phyloP scores from a whole-genome alignment of 2,329 filamentous ascomycete species.

The Trichoderma semiorbis region DNA sequence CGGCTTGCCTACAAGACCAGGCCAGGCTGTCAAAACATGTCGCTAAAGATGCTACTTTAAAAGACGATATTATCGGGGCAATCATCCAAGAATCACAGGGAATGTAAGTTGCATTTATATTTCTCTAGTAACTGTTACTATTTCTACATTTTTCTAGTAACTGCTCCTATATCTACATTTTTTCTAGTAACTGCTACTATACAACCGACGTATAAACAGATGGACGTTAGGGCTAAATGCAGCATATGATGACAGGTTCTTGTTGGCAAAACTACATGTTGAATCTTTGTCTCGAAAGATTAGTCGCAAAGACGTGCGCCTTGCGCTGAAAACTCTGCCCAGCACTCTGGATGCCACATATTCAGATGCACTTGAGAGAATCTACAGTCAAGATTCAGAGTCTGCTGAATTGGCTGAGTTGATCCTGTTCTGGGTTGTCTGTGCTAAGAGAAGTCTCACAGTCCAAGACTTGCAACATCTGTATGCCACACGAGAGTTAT shows the following conservation, averaged over 20 bases:
- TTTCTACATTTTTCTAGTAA: too few relatives aligned
- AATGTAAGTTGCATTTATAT: background rate
- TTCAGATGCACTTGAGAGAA: background rate
- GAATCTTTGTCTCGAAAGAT: background rate
- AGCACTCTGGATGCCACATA: background rate
- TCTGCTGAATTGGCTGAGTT: conserved; percentile 3
- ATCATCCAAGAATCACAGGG: conserved; percentile 1
- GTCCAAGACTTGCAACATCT: conserved; percentile 9
- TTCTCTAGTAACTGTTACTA: too few relatives aligned
- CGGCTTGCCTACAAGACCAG: background rate
- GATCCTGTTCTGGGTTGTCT: conserved; percentile 8
- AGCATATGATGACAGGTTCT: background rate
- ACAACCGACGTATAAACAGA: too few relatives aligned
- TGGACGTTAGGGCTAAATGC: background rate
- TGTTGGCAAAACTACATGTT: background rate
- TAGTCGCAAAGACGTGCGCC: background rate
- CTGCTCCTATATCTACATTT: too few relatives aligned
- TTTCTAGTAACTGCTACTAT: too few relatives aligned
- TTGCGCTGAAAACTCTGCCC: background rate
- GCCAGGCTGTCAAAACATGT: background rate
- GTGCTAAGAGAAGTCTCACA: background rate
- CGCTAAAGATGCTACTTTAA: background rate
- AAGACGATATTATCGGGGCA: background rate
- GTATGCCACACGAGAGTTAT: background rate
- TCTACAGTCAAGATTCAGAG: background rate